Evolutionary conservation across 108 stramenopile species (phyloP), one percentile per base, ranked within the genome.

Genomic region (Pseudonitzschia pungens): DNA sequence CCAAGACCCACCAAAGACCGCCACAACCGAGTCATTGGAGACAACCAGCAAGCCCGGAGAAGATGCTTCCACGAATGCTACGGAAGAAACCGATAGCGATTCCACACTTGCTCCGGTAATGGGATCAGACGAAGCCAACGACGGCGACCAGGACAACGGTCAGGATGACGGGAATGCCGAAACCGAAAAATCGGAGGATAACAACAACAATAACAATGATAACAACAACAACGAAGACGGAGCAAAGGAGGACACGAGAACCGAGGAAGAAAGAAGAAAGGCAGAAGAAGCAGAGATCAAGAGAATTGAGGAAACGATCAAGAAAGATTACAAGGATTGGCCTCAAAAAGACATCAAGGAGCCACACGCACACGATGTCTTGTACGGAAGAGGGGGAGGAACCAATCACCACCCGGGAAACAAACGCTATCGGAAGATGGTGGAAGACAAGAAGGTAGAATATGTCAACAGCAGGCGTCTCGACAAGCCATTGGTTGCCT

Each of bases 361-460:
- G 53, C 91, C 90, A 2, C 87, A 88, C 57, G 81, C 84, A 8
- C 82, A 92, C 64, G 93, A 95, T 74, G 91, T 92, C 62, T 71
- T 95, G 71, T 95, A 83, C 60, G 93, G 93, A 16, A 74, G 93
- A 26, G 93, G 93, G 12, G 86, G 86, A 68, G 91, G 95, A 9
- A 95, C 93, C 53, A 95, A 95, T 70, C 91, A 95, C 70, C 91
- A 95, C 55, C 78, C 81, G 8, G 93, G 93, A 42, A 95, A 95
- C 72, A 91, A 91, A 68, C 70, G 77, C 11, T 95, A 92, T 71
- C 91, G 93, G 11, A 82, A 83, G 67, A 87, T 87, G 79, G 93
- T 95, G 26, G 93, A 95, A 63, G 87, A 87, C 32, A 75, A 76
- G 12, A 95, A 95, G 80, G 68, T 86, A 1, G 77, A 80, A 18